Base-by-base conservation (phyloP, 345 rosid genomes). In the Turritis glabra region DNA sequence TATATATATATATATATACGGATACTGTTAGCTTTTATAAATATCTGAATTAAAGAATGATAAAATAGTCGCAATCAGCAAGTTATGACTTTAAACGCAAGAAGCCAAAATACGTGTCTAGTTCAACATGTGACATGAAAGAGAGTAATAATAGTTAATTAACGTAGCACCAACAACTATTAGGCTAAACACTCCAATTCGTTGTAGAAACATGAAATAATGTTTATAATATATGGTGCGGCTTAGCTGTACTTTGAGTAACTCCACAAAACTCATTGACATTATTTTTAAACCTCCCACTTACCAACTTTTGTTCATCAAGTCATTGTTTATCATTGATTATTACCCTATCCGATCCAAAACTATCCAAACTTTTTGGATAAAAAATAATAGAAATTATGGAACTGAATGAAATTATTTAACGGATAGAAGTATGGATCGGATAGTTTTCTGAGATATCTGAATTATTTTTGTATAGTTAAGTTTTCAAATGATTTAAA, bases 141-240 rank as follows among this genome's bases (percentile, higher is more conserved):
- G 27, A 52, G 25, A 10, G 37, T 67, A 58, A 57, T 59, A 15
- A 50, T 51, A 51, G 56, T 27, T 26, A 37, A 57, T 47, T 74
- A 74, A 57, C 60, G 48, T 40, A 47, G 27, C 29, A 75, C 73
- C 62, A 67, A 67, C 68, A 67, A 67, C 68, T 67, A 40, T 74
- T 67, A 40, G 29, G 64, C 44, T 7, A 19, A 67, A 67, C 52
- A 67, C 25, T 50, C 44, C 12, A 40, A 40, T 40, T 40, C 17
- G 46, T 40, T 40, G 46, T 13, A 13, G 17, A 40, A 40, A 40
- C 15, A 40, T 12, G 44, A 40, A 40, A 14, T 13, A 40, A 40
- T 35, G 40, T 35, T 35, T 35, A 9, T 14, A 40, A 40, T 40
- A 14, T 40, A 40, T 37, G 40, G 46, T 40, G 46, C 46, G 46